phyloP scores from a whole-genome alignment of 495 filamentous ascomycete species.

The Lophiotrema nucula region DNA sequence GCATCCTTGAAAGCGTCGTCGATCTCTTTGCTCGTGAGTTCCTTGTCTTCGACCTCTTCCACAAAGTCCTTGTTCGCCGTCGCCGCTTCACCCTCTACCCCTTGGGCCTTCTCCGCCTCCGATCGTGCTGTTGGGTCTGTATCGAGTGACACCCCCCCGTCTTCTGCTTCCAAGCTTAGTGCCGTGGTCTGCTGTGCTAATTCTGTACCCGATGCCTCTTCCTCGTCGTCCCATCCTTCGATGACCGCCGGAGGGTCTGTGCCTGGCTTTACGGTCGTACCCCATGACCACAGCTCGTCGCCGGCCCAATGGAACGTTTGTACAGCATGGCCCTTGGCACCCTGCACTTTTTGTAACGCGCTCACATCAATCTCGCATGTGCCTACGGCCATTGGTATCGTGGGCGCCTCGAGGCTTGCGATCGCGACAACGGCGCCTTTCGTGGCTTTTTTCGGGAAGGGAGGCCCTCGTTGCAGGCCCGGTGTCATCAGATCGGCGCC shows the following conservation, averaged over 20 bases:
- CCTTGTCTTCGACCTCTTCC: slow-evolving; percentile 44
- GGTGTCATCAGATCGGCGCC: slow-evolving; percentile 78
- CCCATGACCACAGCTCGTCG: slow-evolving; percentile 71
- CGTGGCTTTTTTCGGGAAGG: slow-evolving; percentile 61
- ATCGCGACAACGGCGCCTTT: slow-evolving; percentile 66
- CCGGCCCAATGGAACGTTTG: slow-evolving; percentile 69
- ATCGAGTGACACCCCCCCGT: slow-evolving; percentile 48
- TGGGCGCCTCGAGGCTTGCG: slow-evolving; percentile 59
- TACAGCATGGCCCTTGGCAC: slow-evolving; percentile 67
- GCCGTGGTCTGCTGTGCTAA: slow-evolving; percentile 29
- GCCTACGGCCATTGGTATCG: slow-evolving; percentile 64
- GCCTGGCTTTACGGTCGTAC: slow-evolving; percentile 54
- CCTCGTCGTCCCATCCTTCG: slow-evolving; percentile 40
- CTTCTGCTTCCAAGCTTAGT: slow-evolving; percentile 41
- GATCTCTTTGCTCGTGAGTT: slow-evolving; percentile 63
- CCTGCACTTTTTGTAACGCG: slow-evolving; percentile 56
- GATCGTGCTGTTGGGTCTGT: slow-evolving; percentile 19
- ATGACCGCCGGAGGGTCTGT: slow-evolving; percentile 37
- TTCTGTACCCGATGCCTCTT: slow-evolving; percentile 20
- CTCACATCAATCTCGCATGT: slow-evolving; percentile 67
- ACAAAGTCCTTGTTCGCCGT: slow-evolving; percentile 26
- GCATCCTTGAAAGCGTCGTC: slow-evolving; percentile 68
- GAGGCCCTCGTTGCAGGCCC: slow-evolving; percentile 66
- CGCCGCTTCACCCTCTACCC: slow-evolving; percentile 38
- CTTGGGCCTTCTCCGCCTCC: slow-evolving; percentile 32